Evolutionary conservation across 352 stramenopile genomes (phyloP).

Genomic region (Globisporangium spinosum): DNA sequence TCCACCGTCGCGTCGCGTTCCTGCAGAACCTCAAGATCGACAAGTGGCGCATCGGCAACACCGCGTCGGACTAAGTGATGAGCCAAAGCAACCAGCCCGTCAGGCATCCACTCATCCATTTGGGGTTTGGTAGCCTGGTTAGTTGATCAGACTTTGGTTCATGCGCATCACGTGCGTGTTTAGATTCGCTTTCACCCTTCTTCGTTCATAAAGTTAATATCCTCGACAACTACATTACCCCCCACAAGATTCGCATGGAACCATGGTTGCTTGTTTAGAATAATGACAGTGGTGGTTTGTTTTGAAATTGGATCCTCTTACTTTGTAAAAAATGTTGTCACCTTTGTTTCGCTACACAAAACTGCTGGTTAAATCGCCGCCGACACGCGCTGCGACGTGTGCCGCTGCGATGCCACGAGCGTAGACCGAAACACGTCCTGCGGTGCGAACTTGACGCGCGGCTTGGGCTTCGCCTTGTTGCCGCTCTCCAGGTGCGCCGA

Average conservation of each 20-base stretch:
- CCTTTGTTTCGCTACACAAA: not conserved
- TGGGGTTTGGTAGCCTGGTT: not conserved
- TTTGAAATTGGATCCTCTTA: not conserved
- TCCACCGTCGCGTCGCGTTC: constrained; percentile 59
- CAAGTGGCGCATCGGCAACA: constrained; percentile 65
- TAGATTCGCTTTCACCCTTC: not conserved
- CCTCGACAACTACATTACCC: not conserved
- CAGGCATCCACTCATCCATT: not conserved
- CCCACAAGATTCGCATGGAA: not conserved
- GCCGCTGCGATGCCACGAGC: constrained; percentile 20
- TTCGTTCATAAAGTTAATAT: constrained; percentile 13
- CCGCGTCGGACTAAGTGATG: constrained; percentile 26
- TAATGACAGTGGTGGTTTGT: not conserved
- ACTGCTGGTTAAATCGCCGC: constrained; percentile 10
- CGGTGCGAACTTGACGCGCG: constrained; percentile 60
- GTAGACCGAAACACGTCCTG: constrained; percentile 74
- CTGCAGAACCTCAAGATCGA: constrained; percentile 83
- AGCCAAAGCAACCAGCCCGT: not conserved
- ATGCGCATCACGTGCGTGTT: not conserved
- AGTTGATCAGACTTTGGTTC: not conserved
- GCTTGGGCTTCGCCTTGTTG: constrained; percentile 58
- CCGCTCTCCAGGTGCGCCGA: constrained; percentile 63
- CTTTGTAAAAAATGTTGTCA: not conserved
- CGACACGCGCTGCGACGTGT: constrained; percentile 20
- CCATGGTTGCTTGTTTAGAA: not conserved